Evolutionary conservation across 2,329 filamentous ascomycete genomes (phyloP).

Genomic region (Cladophialophora exuberans): DNA sequence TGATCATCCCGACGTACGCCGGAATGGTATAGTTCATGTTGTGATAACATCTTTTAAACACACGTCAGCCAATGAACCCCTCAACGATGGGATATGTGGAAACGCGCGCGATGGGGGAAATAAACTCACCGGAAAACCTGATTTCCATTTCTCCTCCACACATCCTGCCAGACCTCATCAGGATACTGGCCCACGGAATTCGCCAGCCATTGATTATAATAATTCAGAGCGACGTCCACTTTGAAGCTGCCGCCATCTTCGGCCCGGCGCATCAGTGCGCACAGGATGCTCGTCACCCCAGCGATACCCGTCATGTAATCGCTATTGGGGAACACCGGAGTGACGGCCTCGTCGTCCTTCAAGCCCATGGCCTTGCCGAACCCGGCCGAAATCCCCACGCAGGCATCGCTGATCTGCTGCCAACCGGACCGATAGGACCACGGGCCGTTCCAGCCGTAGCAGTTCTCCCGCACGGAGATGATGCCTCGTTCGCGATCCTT

Average conservation of each 20-base stretch:
- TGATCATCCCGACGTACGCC: constrained; percentile 45
- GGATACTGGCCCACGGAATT: constrained; percentile 46
- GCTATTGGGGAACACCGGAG: constrained; percentile 57
- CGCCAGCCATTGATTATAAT: constrained; percentile 50
- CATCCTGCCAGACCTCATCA: constrained; percentile 50
- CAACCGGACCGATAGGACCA: constrained; percentile 53
- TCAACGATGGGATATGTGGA: not conserved
- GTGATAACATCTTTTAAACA: constrained; percentile 41
- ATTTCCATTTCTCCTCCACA: constrained; percentile 51
- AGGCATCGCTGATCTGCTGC: constrained; percentile 56
- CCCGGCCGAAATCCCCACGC: constrained; percentile 43
- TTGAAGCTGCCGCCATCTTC: constrained; percentile 51
- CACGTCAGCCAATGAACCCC: not conserved
- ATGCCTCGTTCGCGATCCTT: constrained; percentile 48
- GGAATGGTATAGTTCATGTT: constrained; percentile 50
- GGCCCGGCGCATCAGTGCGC: constrained; percentile 65
- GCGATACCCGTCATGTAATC: constrained; percentile 73
- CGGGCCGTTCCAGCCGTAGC: constrained; percentile 54
- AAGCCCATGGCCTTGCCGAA: constrained; percentile 42
- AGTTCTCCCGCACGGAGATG: constrained; percentile 56
- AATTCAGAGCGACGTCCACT: constrained; percentile 29
- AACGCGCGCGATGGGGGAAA: not conserved
- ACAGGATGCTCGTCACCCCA: constrained; percentile 68
- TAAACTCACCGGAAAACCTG: constrained; percentile 52
- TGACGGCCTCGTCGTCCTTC: constrained; percentile 39